Evolutionary conservation across 129 eudicot species (phyloP).

Genomic region (Flaveria linearis): DNA sequence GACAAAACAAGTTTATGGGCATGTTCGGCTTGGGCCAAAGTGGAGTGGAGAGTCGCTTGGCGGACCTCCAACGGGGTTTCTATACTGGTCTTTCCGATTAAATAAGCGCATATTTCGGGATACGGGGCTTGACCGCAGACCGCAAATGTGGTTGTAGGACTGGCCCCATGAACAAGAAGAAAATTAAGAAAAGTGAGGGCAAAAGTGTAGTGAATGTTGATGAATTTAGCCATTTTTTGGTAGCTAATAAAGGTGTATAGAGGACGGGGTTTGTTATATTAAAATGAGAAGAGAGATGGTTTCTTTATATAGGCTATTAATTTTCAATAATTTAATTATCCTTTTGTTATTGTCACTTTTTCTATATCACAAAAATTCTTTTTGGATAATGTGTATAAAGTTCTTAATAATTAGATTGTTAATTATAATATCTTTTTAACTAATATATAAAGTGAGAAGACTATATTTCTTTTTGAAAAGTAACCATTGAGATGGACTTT

Average conservation of each 20-base stretch:
- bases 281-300: conserved; percentile 16
- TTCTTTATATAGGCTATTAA: conserved; percentile 40
- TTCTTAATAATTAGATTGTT: neutral
- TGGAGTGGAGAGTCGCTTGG: conserved; percentile 38
- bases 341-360: neutral
- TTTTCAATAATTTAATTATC: conserved; percentile 16
- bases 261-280: conserved; percentile 16
- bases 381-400: conserved; percentile 6
- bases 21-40: conserved; percentile 49
- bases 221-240: conserved; percentile 40
- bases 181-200: conserved; percentile 10
- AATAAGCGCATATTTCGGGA: conserved; percentile 60
- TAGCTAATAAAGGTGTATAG: conserved; percentile 22
- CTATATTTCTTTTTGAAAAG: neutral
- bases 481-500: too few relatives aligned
- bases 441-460: conserved; percentile 9
- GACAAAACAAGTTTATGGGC: conserved; percentile 44
- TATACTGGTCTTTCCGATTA: conserved; percentile 32
- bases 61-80: conserved; percentile 31
- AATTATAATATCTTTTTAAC: neutral
- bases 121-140: conserved; percentile 57
- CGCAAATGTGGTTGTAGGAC: conserved; percentile 30
- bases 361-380: neutral
- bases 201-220: conserved; percentile 18
- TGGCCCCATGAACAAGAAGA: conserved; percentile 42